phyloP scores from a whole-genome alignment of 257 asterid species.

The Scutellaria baicalensis region DNA sequence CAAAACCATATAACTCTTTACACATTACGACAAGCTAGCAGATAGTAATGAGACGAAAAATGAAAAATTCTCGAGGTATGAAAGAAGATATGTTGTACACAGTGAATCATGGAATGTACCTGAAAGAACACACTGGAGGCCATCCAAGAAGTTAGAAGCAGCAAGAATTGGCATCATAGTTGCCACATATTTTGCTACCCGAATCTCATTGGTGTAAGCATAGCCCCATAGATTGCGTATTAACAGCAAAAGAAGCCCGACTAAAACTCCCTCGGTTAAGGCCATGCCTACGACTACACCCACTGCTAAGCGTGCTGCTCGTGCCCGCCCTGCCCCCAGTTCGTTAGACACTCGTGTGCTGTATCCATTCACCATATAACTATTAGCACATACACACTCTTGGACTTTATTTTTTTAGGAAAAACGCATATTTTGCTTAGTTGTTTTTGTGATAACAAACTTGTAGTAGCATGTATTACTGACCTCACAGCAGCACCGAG shows the following conservation, averaged over 20 bases:
- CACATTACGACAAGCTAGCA: too few relatives aligned
- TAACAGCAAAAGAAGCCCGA: conserved; percentile 38
- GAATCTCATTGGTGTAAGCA: conserved; percentile 65
- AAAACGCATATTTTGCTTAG: too few relatives aligned
- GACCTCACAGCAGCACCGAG: conserved; percentile 82
- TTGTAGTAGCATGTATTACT: background rate
- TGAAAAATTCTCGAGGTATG: background rate
- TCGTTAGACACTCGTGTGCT: conserved; percentile 89
- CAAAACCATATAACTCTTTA: background rate
- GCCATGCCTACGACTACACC: conserved; percentile 44
- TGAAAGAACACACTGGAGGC: conserved; percentile 76
- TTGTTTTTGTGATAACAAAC: too few relatives aligned
- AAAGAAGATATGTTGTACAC: background rate
- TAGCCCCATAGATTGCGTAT: conserved; percentile 58
- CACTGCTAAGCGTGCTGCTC: conserved; percentile 56
- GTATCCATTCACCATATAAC: background rate
- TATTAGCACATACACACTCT: too few relatives aligned
- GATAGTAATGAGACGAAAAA: too few relatives aligned
- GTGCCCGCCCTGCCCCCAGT: conserved; percentile 67
- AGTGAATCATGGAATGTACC: conserved; percentile 27
- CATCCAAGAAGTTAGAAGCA: conserved; percentile 62
- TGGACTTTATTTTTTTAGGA: too few relatives aligned
- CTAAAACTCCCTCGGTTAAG: conserved; percentile 37
- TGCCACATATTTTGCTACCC: conserved; percentile 55
- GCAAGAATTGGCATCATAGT: conserved; percentile 77